Evolutionary conservation across 208 protist genomes (phyloP), one percentile per base, ranked within the genome.

Genomic region (Crithidia expoeki): DNA sequence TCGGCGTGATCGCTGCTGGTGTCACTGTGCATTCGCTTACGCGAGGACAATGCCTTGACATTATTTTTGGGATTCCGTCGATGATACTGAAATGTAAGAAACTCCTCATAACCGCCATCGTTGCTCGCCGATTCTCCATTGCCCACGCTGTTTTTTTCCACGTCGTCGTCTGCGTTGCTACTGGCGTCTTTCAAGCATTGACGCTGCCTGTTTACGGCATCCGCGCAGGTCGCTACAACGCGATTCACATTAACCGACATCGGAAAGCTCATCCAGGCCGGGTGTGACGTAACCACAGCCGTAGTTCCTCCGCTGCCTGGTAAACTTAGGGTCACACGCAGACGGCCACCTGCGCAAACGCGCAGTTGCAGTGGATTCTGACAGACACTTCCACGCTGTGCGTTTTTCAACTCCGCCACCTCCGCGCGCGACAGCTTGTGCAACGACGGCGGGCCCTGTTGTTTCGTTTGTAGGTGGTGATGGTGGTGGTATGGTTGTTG

Each of bases 1-100:
- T 19, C 27, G 47, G 25, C 23, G 42, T 16, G n/a, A 36, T 51
- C 21, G 19, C 10, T 49, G 3, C 44, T 19, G 2, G 36, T 50
- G 30, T 67, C 61, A n/a, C 47, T 2, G 6, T 34, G 34, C 28
- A 0, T 1, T 27, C 47, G 60, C 60, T 65, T 65, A 6, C 38
- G 28, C 25, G 58, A 52, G 1, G 58, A 40, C 21, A 5, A 9
- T 2, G 58, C 11, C 0, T 9, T 10, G 14, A 10, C 19, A 2
- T 12, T n/a, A 7, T 28, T 4, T 44, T 4, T 11, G 0, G 40
- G 53, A 28, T 32, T 7, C 46, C 25, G 56, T 2, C 63, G 71
- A 34, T 65, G 71, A 40, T 71, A 71, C 50, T 71, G 72, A 28
- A 77, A 77, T 17, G 72, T 72, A 7, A 77, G 50, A 19, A 77